Conservation (phyloP, 1,284 basidiomycete genomes). For the Exsudoporus floridanus region DNA sequence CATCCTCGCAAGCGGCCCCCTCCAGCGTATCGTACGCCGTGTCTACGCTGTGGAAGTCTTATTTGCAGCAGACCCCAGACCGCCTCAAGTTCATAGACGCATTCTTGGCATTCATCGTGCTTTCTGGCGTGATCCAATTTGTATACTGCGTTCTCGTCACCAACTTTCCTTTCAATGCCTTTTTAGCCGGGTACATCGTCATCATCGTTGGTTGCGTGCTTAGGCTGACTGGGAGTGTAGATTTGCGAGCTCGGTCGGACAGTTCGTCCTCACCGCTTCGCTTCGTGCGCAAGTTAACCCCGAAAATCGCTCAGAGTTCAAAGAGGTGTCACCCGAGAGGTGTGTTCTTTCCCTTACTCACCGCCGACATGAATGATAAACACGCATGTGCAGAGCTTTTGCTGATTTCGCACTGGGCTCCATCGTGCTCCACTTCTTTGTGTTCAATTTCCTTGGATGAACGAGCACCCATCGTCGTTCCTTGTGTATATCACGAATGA, state of each 20-base stretch:
- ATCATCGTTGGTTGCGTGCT: not conserved
- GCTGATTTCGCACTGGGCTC: constrained; percentile 95
- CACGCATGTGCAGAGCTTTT: constrained; percentile 71
- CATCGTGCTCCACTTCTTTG: constrained; percentile 96
- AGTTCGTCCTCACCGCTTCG: constrained; percentile 94
- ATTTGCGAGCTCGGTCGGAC: constrained; percentile 91
- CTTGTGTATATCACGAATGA: not conserved
- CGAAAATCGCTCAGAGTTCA: constrained; percentile 77
- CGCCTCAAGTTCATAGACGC: constrained; percentile 92
- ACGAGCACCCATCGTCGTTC: not conserved
- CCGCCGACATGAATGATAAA: not conserved
- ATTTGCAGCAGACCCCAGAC: constrained; percentile 74
- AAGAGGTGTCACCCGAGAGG: constrained; percentile 94
- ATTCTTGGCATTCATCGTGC: constrained; percentile 90
- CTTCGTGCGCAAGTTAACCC: constrained; percentile 92
- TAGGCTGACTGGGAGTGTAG: constrained; percentile 43
- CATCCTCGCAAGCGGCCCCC: constrained; percentile 32
- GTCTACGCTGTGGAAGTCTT: constrained; percentile 72
- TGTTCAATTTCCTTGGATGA: constrained; percentile 93
- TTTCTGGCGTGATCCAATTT: constrained; percentile 90
- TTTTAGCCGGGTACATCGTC: constrained; percentile 82
- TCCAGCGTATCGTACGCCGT: constrained; percentile 44
- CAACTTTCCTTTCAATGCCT: constrained; percentile 96
- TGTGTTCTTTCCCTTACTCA: constrained; percentile 34
- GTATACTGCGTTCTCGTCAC: constrained; percentile 89